A percentile compares a stretch with the other conserved stretches of the same genome.
phyloP scores from a whole-genome alignment of 331 rosid genomes.

The Rosa hybrid region DNA sequence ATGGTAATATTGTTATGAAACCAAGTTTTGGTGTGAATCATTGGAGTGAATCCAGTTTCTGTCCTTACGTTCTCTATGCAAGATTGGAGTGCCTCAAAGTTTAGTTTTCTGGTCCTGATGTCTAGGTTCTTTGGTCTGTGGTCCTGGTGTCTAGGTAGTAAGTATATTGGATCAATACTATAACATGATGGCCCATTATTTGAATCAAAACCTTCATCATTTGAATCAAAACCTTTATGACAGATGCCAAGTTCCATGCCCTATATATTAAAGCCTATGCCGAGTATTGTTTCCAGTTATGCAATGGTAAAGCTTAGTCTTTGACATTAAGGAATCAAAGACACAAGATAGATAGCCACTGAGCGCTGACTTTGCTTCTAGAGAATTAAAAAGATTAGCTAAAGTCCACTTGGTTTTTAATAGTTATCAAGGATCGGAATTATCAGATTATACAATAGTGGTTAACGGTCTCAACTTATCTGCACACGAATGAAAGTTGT shows the following conservation, averaged over 20 bases:
- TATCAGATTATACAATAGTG: not conserved
- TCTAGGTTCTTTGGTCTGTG: not conserved
- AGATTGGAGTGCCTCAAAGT: not conserved
- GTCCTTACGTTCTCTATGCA: not conserved
- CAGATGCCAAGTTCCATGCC: not conserved
- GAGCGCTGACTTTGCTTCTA: not conserved
- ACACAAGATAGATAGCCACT: constrained; percentile 12
- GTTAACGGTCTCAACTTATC: not conserved
- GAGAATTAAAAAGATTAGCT: not conserved
- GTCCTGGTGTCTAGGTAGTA: not conserved
- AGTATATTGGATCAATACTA: not conserved
- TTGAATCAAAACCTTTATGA: not conserved
- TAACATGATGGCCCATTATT: not conserved
- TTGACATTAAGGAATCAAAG: constrained; percentile 7
- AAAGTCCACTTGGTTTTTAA: not conserved
- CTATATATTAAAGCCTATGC: not conserved
- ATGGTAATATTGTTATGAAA: not conserved
- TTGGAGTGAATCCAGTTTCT: not conserved
- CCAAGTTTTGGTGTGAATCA: not conserved
- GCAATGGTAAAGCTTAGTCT: not conserved
- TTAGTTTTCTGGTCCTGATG: not conserved
- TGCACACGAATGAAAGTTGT: not conserved
- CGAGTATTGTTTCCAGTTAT: constrained; percentile 7
- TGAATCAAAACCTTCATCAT: not conserved
- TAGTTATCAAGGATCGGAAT: not conserved